These are phyloP conservation scores for Haematococcus lacustris DNA, from an alignment of 139 green algal genomes.

Conservation along the genomic window DNA sequence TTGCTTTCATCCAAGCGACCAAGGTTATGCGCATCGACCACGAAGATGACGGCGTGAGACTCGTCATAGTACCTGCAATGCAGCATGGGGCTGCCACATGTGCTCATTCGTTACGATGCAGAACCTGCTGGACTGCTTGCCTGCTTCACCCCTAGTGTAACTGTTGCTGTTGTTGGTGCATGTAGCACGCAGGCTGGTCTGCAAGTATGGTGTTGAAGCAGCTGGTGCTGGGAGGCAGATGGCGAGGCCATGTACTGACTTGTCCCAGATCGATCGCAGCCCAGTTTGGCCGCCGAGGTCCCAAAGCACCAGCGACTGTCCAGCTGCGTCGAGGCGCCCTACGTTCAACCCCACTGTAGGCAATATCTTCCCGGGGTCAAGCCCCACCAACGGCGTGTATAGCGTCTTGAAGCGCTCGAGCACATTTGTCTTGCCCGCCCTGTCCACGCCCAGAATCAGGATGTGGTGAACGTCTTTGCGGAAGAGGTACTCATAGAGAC, in stretches of 20 bases:
- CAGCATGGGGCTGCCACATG: no score
- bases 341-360: constrained; percentile 89
- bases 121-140: no score
- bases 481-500: constrained; percentile 73
- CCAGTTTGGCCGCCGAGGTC: constrained; percentile 78
- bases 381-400: constrained; percentile 62
- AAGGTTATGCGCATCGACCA: constrained; percentile 67
- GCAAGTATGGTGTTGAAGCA: no score
- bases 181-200: no score
- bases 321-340: constrained; percentile 60
- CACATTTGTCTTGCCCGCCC: constrained; percentile 84
- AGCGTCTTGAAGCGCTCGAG: constrained; percentile 85
- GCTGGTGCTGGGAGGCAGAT: no score
- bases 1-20: constrained; percentile 58
- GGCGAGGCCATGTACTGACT: no score
- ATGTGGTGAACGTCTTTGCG: constrained; percentile 85
- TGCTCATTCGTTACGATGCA: no score
- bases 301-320: constrained; percentile 77
- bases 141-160: no score
- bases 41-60: constrained; percentile 81
- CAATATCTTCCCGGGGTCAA: constrained; percentile 79
- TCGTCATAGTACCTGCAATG: constrained; percentile 96
- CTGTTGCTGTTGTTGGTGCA: no score
- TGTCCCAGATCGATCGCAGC: constrained; percentile 91
- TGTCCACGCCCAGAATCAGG: constrained; percentile 87